Percentiles rank a stretch among this genome's conserved stretches.
These are phyloP conservation scores for Mucor indicus DNA, from an alignment of 371 early-diverging fungal species.

Conservation along the genomic window DNA sequence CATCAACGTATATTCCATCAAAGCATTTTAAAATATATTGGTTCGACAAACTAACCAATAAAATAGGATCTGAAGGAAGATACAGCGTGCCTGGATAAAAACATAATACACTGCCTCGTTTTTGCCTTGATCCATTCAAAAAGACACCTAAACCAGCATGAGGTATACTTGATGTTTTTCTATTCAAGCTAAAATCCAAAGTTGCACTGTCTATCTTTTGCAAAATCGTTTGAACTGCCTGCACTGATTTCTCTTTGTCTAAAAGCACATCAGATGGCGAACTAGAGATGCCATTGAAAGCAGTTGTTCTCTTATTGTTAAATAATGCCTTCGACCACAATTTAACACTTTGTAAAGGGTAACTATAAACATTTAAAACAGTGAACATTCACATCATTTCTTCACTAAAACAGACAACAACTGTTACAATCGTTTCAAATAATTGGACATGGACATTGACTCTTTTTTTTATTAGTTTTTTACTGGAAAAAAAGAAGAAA, in stretches of 20 bases:
- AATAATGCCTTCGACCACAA: neutral
- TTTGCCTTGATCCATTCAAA: constrained; percentile 19
- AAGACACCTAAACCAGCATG: constrained; percentile 28
- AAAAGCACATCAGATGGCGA: neutral
- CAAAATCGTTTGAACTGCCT: constrained; percentile 8
- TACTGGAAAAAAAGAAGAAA: constrained; percentile 1
- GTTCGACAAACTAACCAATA: constrained; percentile 51
- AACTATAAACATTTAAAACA: neutral
- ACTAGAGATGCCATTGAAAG: neutral
- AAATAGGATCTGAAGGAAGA: constrained; percentile 48
- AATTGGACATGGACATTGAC: constrained; percentile 5
- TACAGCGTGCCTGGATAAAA: constrained; percentile 51
- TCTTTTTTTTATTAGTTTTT: neutral
- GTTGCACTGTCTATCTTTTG: neutral
- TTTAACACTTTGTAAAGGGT: constrained; percentile 13
- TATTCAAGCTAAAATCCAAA: constrained; percentile 8
- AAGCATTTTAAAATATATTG: constrained; percentile 55
- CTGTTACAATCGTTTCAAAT: constrained; percentile 17
- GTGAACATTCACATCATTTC: neutral
- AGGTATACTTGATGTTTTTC: constrained; percentile 13
- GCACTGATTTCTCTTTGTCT: neutral
- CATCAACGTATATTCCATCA: constrained; percentile 57
- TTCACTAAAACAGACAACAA: neutral
- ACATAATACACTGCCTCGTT: constrained; percentile 20
- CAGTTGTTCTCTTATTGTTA: neutral